Base-by-base conservation (phyloP, 441 rosid species). In the Pelargonium myrrhifolium region DNA sequence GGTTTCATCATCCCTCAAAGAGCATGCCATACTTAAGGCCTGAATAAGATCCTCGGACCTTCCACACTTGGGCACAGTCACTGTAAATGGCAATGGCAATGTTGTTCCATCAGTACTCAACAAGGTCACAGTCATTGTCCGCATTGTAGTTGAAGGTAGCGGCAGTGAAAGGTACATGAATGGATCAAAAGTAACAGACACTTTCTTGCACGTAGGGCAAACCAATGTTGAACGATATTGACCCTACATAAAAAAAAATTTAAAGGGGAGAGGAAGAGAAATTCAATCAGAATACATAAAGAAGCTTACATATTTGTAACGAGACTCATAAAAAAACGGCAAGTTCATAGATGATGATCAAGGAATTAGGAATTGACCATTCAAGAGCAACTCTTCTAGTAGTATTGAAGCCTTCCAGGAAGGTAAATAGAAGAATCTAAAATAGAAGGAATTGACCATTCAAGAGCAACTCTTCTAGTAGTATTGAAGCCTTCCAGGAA, bases 211-310 rank as follows among this genome's bases (percentile, higher is more conserved):
- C 71, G 77, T 67, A 73, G 94, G 94, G 76, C 94, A 88, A 62
- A 86, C 86, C 77, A 88, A 76, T 64, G 91, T 88, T 78, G 94
- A 88, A 76, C 85, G 85, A 81, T 79, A 88, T 79, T 88, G 94
- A 61, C 91, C 94, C 94, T 88, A 76, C 26, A n/a, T n/a, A n/a
- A n/a, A n/a, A n/a, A n/a, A n/a, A n/a, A n/a, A n/a, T n/a, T n/a
- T n/a, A n/a, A n/a, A n/a, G 39, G 45, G 58, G 18, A 70, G 61
- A 58, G 4, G 43, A 14, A 72, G 74, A 66, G 26, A 67, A 42
- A 28, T 43, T 6, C 42, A 17, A 15, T 9, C 47, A 10, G 51
- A 56, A 56, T 56, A 56, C 12, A 56, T 65, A 55, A 67, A 55
- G 20, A 68, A 22, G 63, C 18, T 47, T n/a, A 9, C 20, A 6